A percentile compares a stretch with the other conserved stretches of the same genome.
Conservation (phyloP, 371 early-diverging fungal genomes). For the Rhizopus delemar region DNA sequence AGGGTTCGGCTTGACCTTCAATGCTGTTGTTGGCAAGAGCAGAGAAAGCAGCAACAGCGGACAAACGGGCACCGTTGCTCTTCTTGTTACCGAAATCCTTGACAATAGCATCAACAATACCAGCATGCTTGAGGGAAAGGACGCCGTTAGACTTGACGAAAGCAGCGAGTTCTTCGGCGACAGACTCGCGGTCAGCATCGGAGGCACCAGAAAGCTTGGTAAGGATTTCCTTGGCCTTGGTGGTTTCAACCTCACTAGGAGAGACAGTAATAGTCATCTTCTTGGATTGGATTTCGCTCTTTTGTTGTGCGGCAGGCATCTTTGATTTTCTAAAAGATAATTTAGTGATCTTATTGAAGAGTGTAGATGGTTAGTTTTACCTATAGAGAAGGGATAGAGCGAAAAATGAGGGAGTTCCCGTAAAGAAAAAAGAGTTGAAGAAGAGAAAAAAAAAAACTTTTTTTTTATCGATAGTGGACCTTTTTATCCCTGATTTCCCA, state of each 20-base stretch:
- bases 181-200: conserved; percentile 57
- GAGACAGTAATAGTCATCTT: conserved; percentile 41
- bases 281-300: conserved; percentile 45
- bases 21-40: conserved; percentile 52
- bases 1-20: conserved; percentile 64
- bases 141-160: conserved; percentile 55
- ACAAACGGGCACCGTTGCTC: conserved; percentile 64
- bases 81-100: conserved; percentile 66
- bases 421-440: background rate
- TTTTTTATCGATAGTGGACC: background rate
- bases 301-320: conserved; percentile 14
- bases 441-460: conserved; percentile 1
- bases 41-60: conserved; percentile 64
- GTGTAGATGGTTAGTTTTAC: background rate
- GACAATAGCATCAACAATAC: conserved; percentile 57
- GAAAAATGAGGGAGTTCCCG: background rate
- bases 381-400: conserved; percentile 5
- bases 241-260: conserved; percentile 38
- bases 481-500: background rate
- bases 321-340: background rate
- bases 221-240: conserved; percentile 44
- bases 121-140: conserved; percentile 53
- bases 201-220: conserved; percentile 56
- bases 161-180: conserved; percentile 57
- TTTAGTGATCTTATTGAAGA: too few species aligned